These are phyloP conservation scores for Plectranthus barbatus DNA, from an alignment of 257 asterid genomes.

Conservation along the genomic window DNA sequence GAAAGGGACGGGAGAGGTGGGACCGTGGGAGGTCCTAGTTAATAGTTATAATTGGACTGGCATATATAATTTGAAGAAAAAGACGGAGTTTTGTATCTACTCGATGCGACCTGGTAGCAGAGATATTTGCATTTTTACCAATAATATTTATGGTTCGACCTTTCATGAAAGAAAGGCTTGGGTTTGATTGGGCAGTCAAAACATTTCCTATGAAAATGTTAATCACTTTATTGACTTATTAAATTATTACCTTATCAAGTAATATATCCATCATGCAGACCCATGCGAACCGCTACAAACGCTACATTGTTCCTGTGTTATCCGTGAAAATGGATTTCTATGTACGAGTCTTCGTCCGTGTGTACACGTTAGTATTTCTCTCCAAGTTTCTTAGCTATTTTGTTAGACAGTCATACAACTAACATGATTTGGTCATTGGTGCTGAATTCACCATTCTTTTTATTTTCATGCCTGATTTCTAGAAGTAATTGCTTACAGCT, in stretches of 20 bases:
- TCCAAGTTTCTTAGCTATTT: no score
- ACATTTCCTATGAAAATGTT: not conserved
- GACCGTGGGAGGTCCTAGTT: not conserved
- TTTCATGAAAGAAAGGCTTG: not conserved
- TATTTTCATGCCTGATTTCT: constrained; percentile 2
- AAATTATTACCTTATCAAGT: not conserved
- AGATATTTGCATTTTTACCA: not conserved
- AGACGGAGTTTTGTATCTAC: not conserved
- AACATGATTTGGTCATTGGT: no score
- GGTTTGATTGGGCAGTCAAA: not conserved
- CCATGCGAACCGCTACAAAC: constrained; percentile 13
- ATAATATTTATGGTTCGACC: not conserved
- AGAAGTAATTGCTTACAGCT: constrained; percentile 42
- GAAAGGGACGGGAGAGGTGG: no score
- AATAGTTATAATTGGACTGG: not conserved
- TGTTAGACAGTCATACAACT: no score
- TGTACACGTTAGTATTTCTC: no score
- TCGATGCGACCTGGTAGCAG: not conserved
- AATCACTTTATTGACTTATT: not conserved
- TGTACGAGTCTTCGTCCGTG: no score
- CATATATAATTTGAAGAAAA: not conserved
- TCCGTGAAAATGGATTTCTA: no score
- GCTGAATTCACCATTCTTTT: no score
- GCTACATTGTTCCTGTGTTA: no score
- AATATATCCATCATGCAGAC: constrained; percentile 44